Percentiles rank a stretch among this genome's conserved stretches.
These are phyloP conservation scores for Rhizopogon vinicolor DNA, from an alignment of 768 basidiomycete genomes.

Conservation along the genomic window DNA sequence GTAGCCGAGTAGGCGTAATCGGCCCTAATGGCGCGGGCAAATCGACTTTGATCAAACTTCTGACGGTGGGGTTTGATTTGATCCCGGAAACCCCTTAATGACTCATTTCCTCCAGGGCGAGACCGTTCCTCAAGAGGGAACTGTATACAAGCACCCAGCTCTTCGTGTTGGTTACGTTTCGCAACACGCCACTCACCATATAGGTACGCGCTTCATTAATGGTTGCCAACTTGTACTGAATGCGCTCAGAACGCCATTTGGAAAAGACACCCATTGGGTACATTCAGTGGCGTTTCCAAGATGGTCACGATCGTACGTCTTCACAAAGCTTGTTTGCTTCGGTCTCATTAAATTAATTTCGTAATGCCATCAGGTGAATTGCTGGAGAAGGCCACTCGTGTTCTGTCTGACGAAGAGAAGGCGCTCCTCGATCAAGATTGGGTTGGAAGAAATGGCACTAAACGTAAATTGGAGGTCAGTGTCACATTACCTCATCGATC, in stretches of 20 bases:
- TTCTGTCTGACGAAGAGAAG: conserved; percentile 85
- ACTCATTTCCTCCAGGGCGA: conserved; percentile 58
- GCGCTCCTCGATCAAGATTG: conserved; percentile 77
- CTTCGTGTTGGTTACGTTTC: conserved; percentile 96
- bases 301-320: conserved; percentile 88
- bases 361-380: conserved; percentile 60
- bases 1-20: conserved; percentile 84
- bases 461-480: conserved; percentile 83
- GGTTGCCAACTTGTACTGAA: conserved; percentile 9
- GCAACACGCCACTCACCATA: conserved; percentile 97
- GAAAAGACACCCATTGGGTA: conserved; percentile 97
- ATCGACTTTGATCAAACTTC: conserved; percentile 90
- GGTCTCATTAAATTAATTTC: conserved; percentile 6
- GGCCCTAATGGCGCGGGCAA: conserved; percentile 97
- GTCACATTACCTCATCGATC: conserved; percentile 3
- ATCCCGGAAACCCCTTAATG: conserved; percentile 4
- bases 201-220: conserved; percentile 42
- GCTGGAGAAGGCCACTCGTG: conserved; percentile 86
- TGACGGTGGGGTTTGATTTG: conserved; percentile 55
- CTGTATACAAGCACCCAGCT: conserved; percentile 91
- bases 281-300: conserved; percentile 99
- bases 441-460: conserved; percentile 86
- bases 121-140: conserved; percentile 84
- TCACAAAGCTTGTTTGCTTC: conserved; percentile 10
- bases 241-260: conserved; percentile 71